These are phyloP conservation scores for Mikania micrantha DNA, from an alignment of 129 eudicot species.

Conservation along the genomic window DNA sequence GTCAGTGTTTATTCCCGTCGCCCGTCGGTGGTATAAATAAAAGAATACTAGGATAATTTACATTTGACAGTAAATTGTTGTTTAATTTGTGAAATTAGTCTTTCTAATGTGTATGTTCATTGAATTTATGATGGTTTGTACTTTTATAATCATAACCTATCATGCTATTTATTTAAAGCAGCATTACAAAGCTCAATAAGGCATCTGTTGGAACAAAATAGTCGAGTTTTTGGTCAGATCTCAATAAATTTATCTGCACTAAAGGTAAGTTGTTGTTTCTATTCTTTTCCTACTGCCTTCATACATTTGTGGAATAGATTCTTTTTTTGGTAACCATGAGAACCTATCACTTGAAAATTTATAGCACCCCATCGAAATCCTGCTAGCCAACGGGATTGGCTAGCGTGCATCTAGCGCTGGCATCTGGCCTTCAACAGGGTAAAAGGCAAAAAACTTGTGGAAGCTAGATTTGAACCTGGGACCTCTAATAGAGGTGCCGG, in stretches of 20 bases:
- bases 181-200: conserved; percentile 51
- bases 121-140: background rate
- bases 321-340: background rate
- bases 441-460: no score
- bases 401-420: no score
- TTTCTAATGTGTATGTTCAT: background rate
- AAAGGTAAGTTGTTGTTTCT: conserved; percentile 37
- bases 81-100: background rate
- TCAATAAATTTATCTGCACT: conserved; percentile 51
- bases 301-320: background rate
- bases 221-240: conserved; percentile 57
- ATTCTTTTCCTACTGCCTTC: background rate
- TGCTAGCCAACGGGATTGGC: no score
- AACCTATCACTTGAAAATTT: no score
- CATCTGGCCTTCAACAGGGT: no score
- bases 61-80: background rate
- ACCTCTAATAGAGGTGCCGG: no score
- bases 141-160: conserved; percentile 3
- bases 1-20: conserved; percentile 32
- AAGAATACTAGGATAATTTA: background rate
- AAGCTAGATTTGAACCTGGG: no score
- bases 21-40: no score
- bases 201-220: conserved; percentile 66
- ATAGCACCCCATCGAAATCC: no score
- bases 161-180: conserved; percentile 22